phyloP scores from a whole-genome alignment of 164 flowering plant species.

The Tetrastigma voinierianum region DNA sequence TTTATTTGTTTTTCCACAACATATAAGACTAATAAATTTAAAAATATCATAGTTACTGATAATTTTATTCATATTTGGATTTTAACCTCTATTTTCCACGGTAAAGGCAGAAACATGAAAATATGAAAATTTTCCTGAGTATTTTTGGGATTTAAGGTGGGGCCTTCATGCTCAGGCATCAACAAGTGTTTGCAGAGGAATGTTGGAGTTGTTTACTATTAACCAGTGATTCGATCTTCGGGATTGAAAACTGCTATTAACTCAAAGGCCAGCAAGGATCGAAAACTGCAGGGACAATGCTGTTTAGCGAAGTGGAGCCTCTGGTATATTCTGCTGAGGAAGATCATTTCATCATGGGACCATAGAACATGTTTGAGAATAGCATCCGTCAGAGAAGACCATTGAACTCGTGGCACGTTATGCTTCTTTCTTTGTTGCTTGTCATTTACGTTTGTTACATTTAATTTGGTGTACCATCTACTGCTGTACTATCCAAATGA shows the following conservation, averaged over 20 bases:
- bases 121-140: too few species aligned
- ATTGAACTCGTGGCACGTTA: constrained; percentile 36
- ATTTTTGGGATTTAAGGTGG: too few species aligned
- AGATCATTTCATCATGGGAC: constrained; percentile 19
- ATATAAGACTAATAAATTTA: too few species aligned
- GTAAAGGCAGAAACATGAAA: too few species aligned
- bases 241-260: constrained; percentile 36
- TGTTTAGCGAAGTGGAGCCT: constrained; percentile 48
- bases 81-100: not conserved
- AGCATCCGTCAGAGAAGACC: not conserved
- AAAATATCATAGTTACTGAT: too few species aligned
- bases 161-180: too few species aligned
- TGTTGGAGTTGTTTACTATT: too few species aligned
- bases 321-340: constrained; percentile 38
- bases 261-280: constrained; percentile 24
- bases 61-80: too few species aligned
- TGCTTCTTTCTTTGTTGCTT: constrained; percentile 34
- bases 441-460: too few species aligned
- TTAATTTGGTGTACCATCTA: constrained; percentile 40
- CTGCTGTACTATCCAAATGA: constrained; percentile 19
- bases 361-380: not conserved
- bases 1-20: too few species aligned
- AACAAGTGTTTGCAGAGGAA: too few species aligned
- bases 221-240: constrained; percentile 1
- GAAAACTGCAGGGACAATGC: constrained; percentile 36